A percentile compares a stretch with the other conserved stretches of the same genome.
phyloP scores from a whole-genome alignment of 495 filamentous ascomycete genomes.

The Staphylotrichum longicolle region DNA sequence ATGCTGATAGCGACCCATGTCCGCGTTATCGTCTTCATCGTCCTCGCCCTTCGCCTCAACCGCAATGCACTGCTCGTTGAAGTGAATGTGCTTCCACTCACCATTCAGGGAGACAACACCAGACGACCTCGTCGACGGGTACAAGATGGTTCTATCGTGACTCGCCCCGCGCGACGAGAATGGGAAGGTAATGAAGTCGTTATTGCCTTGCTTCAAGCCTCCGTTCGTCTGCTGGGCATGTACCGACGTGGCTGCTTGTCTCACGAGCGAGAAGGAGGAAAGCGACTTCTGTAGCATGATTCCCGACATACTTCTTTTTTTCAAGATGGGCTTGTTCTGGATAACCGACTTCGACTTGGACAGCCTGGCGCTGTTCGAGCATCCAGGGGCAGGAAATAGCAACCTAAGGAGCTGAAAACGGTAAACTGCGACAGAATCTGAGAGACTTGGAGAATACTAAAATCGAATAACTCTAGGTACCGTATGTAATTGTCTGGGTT shows the following conservation, averaged over 20 bases:
- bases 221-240: constrained; percentile 83
- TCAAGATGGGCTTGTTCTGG: constrained; percentile 87
- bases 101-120: constrained; percentile 63
- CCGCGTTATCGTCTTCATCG: constrained; percentile 62
- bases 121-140: constrained; percentile 59
- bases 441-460: too few species aligned
- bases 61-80: constrained; percentile 94
- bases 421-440: too few species aligned
- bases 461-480: too few species aligned
- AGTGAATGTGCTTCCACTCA: constrained; percentile 85
- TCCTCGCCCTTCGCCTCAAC: constrained; percentile 77
- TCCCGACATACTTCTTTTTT: constrained; percentile 95
- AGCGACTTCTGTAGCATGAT: constrained; percentile 89
- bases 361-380: constrained; percentile 48
- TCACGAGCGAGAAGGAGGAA: constrained; percentile 84
- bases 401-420: too few species aligned
- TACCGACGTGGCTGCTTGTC: constrained; percentile 89
- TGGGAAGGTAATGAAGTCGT: constrained; percentile 62
- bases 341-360: constrained; percentile 81
- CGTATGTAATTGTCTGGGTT: too few species aligned
- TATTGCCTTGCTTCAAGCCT: constrained; percentile 54
- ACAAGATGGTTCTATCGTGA: constrained; percentile 54
- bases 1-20: constrained; percentile 47
- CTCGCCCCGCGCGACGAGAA: constrained; percentile 58
- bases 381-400: too few species aligned